Conservation (phyloP, 2,329 filamentous ascomycete genomes). For the Aspergillus spinulosporus region DNA sequence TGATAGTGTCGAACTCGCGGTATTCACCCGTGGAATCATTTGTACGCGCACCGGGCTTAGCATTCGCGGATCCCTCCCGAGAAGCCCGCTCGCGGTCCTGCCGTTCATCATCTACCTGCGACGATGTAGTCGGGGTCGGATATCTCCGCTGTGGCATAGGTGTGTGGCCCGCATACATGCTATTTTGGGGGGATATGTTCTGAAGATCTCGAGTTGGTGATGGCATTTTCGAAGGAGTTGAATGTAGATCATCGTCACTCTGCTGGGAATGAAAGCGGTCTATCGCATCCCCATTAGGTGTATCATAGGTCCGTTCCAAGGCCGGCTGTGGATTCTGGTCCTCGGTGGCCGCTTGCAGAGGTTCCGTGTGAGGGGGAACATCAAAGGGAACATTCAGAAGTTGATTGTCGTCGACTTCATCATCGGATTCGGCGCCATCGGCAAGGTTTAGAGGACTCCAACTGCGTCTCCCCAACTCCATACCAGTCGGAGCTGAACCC, state of each 20-base stretch:
- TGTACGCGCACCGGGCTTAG: conserved; percentile 6
- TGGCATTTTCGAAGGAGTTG: conserved; percentile 38
- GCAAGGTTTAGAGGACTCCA: conserved; percentile 33
- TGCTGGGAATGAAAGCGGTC: conserved; percentile 30
- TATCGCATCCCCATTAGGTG: conserved; percentile 31
- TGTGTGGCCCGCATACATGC: conserved; percentile 25
- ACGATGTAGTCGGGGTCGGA: conserved; percentile 44
- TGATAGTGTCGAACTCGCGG: conserved; percentile 54
- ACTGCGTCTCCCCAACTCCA: conserved; percentile 17
- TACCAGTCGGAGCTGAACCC: conserved; percentile 5
- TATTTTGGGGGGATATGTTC: conserved; percentile 35
- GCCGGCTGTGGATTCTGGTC: conserved; percentile 23
- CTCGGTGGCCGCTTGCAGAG: conserved; percentile 10
- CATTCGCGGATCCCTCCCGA: neutral
- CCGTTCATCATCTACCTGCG: conserved; percentile 39
- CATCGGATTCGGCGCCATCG: conserved; percentile 28
- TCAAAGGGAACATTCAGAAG: conserved; percentile 22
- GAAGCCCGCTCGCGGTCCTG: conserved; percentile 20
- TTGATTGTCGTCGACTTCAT: conserved; percentile 22
- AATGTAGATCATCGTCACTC: conserved; percentile 31
- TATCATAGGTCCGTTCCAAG: conserved; percentile 31
- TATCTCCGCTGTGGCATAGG: conserved; percentile 38
- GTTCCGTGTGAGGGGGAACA: too few relatives aligned
- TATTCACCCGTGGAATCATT: conserved; percentile 45
- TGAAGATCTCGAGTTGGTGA: conserved; percentile 31